Conservation (phyloP, 176 grass and related monocot genomes). For the Zizania latifolia region DNA sequence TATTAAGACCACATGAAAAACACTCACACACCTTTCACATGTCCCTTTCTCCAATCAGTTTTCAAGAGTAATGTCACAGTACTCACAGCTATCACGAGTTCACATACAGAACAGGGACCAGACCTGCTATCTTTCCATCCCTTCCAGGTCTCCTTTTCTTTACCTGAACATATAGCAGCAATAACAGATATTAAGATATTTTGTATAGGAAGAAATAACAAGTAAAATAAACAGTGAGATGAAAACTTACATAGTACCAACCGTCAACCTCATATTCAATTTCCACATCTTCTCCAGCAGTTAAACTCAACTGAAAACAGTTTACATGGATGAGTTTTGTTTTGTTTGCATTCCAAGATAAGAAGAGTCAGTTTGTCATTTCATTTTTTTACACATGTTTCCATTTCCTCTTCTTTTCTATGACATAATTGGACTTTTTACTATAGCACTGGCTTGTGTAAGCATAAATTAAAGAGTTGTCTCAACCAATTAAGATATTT, state of each 20-base stretch:
- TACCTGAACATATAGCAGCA: constrained; percentile 49
- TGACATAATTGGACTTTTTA: no score
- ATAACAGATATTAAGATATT: neutral
- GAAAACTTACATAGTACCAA: constrained; percentile 95
- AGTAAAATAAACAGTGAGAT: neutral
- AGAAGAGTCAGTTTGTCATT: neutral
- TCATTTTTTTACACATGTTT: neutral
- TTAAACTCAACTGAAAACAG: constrained; percentile 78
- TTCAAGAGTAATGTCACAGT: neutral
- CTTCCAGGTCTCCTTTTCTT: constrained; percentile 99
- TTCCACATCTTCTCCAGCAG: constrained; percentile 85
- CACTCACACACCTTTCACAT: neutral
- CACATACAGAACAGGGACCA: constrained; percentile 95
- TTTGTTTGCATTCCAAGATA: neutral
- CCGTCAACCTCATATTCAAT: constrained; percentile 98
- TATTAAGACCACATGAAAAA: neutral
- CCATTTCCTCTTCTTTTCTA: neutral
- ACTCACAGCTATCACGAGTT: constrained; percentile 44
- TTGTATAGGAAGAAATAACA: neutral
- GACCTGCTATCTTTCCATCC: constrained; percentile 81
- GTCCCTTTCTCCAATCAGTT: neutral
- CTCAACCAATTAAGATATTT: neutral
- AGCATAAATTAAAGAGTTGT: neutral
- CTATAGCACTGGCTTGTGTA: neutral
- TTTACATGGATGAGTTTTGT: constrained; percentile 18